phyloP scores from a whole-genome alignment of 2,329 filamentous ascomycete genomes.

The Ceratocystis variospora region DNA sequence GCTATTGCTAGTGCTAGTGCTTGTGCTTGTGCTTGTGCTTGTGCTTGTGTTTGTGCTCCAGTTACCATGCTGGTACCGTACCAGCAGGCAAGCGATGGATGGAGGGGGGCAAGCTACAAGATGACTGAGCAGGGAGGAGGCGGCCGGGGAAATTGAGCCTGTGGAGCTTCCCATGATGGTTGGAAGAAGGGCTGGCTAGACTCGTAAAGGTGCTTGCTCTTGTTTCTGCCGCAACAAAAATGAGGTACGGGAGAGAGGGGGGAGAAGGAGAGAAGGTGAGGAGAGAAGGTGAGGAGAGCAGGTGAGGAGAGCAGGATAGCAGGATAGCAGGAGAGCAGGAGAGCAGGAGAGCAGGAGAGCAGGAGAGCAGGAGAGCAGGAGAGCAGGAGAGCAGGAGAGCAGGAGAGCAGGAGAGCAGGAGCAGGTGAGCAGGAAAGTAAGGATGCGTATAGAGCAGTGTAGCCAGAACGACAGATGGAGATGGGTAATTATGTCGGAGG shows the following conservation, averaged over 20 bases:
- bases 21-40: no score
- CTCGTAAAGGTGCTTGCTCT: background rate
- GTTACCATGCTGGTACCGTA: background rate
- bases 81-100: background rate
- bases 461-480: background rate
- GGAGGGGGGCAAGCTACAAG: no score
- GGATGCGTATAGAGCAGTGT: background rate
- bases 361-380: background rate
- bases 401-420: background rate
- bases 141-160: background rate
- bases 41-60: background rate
- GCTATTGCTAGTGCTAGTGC: no score
- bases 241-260: background rate
- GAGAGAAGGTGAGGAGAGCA: no score
- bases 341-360: background rate
- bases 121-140: background rate
- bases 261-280: no score
- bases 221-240: background rate
- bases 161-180: background rate
- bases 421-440: background rate
- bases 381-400: background rate
- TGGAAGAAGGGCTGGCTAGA: no score
- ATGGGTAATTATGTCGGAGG: background rate
- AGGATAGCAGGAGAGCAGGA: background rate
- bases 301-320: no score